Percentiles rank a stretch among this genome's conserved stretches.
These are phyloP conservation scores for Circinella umbellata DNA, from an alignment of 371 early-diverging fungal species.

Conservation along the genomic window DNA sequence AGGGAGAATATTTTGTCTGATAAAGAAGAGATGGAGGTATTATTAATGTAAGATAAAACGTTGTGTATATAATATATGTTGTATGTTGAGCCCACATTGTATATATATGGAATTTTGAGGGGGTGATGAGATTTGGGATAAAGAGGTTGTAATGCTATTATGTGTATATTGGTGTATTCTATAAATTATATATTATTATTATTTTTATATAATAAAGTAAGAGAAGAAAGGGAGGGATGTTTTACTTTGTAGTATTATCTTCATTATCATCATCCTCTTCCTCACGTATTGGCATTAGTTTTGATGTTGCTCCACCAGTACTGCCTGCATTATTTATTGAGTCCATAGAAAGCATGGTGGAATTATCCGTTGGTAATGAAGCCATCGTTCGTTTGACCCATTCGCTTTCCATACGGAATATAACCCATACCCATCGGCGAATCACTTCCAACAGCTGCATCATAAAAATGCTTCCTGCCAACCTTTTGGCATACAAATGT, in stretches of 20 bases:
- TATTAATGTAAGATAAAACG: too few species aligned
- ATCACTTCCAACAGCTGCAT: slow-evolving; percentile 82
- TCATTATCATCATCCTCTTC: slow-evolving; percentile 16
- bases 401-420: slow-evolving; percentile 85
- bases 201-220: background rate
- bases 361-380: slow-evolving; percentile 25
- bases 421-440: slow-evolving; percentile 91
- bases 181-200: background rate
- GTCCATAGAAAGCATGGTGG: background rate
- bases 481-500: slow-evolving; percentile 67
- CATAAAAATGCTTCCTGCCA: slow-evolving; percentile 75
- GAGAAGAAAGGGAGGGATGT: background rate
- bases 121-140: too few species aligned
- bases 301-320: background rate
- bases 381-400: slow-evolving; percentile 61
- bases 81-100: too few species aligned
- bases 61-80: too few species aligned
- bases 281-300: slow-evolving; percentile 20
- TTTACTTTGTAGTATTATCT: background rate
- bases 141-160: too few species aligned
- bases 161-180: too few species aligned
- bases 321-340: background rate
- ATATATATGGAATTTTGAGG: too few species aligned
- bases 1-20: too few species aligned
- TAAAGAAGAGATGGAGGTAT: too few species aligned